Conservation (phyloP, 495 filamentous ascomycete genomes). For the Neurospora intermedia region DNA sequence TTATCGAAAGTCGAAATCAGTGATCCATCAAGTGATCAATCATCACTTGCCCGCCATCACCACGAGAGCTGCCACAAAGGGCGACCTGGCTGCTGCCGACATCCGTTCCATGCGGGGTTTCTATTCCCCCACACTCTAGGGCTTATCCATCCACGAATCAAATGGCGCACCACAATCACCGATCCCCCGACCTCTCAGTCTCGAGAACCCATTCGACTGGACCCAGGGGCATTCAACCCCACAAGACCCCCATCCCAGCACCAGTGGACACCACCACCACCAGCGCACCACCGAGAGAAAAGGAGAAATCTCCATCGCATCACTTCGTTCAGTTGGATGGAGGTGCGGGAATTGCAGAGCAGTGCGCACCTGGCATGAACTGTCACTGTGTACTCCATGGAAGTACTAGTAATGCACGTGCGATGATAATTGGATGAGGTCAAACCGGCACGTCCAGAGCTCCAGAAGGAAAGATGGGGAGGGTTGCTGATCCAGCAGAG, state of each 20-base stretch:
- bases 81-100: constrained; percentile 4
- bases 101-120: neutral
- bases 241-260: neutral
- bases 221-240: neutral
- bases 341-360: neutral
- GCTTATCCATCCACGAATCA: neutral
- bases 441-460: neutral
- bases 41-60: neutral
- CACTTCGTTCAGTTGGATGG: neutral
- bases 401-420: neutral
- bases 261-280: neutral
- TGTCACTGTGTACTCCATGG: neutral
- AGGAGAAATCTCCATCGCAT: constrained; percentile 1
- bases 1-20: neutral
- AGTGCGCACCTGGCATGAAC: neutral
- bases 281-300: neutral
- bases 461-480: neutral
- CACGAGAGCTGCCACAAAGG: neutral
- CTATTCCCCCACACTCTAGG: neutral
- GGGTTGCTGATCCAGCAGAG: neutral
- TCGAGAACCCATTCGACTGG: neutral
- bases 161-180: neutral
- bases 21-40: neutral
- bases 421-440: neutral
- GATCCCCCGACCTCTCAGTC: neutral